These are phyloP conservation scores for Kwoniella europaea DNA, from an alignment of 768 basidiomycete genomes.

Conservation along the genomic window DNA sequence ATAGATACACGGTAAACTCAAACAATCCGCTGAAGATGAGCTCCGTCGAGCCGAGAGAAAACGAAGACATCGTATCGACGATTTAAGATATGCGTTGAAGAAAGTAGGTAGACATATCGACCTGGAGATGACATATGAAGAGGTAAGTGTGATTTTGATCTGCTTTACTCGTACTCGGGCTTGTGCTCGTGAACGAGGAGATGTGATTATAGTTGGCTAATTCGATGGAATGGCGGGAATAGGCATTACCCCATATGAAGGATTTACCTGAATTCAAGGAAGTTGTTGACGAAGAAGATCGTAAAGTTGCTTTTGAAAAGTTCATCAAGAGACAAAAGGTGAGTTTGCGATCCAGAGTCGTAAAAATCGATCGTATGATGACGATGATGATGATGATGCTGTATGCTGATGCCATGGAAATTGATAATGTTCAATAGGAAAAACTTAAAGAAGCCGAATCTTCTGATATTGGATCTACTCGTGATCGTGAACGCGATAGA, in stretches of 20 bases:
- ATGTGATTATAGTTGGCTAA: neutral
- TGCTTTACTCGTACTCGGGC: neutral
- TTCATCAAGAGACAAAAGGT: constrained; percentile 91
- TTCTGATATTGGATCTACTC: constrained; percentile 32
- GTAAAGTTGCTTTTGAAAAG: constrained; percentile 81
- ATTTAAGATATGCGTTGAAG: constrained; percentile 91
- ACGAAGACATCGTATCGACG: constrained; percentile 87
- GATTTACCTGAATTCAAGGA: constrained; percentile 84
- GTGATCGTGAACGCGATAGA: constrained; percentile 56
- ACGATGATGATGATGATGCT: neutral
- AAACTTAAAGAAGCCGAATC: constrained; percentile 65
- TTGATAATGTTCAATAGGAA: constrained; percentile 64
- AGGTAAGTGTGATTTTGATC: constrained; percentile 62
- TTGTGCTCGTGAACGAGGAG: neutral
- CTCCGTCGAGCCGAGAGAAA: constrained; percentile 76
- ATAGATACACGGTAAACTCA: constrained; percentile 72
- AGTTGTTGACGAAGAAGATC: constrained; percentile 80
- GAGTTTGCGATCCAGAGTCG: constrained; percentile 15
- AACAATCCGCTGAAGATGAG: constrained; percentile 82
- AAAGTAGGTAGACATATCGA: constrained; percentile 84
- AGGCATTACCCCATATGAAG: constrained; percentile 78
- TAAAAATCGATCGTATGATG: no score
- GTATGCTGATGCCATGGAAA: constrained; percentile 1
- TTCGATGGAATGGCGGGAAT: constrained; percentile 16
- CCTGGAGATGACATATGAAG: constrained; percentile 74